A percentile compares a stretch with the other conserved stretches of the same genome.
Conservation (phyloP, 73 alveolate genomes). For the Paramecium biaurelia region DNA sequence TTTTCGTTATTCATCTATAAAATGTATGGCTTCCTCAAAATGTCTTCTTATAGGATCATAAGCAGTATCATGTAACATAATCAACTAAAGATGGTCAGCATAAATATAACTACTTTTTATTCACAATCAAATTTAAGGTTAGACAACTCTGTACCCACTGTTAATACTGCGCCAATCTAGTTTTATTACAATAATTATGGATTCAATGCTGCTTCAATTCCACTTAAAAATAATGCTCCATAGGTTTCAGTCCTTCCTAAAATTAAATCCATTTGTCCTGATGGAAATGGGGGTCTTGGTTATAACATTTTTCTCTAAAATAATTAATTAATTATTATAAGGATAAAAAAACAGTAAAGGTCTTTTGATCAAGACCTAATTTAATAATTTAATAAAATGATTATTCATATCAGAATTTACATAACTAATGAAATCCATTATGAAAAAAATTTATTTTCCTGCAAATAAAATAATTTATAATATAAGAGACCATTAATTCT, state of each 20-base stretch:
- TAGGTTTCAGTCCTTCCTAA: not conserved
- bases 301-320: not conserved
- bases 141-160: conserved; percentile 6
- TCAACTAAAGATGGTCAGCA: not conserved
- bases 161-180: not conserved
- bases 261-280: conserved; percentile 1
- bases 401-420: not conserved
- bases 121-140: not conserved
- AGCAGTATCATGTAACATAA: conserved; percentile 4
- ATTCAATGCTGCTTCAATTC: not conserved
- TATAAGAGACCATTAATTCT: not conserved
- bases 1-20: conserved; percentile 3
- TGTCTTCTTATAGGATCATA: not conserved
- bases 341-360: not conserved
- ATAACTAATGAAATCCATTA: not conserved
- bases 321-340: not conserved
- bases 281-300: conserved; percentile 5
- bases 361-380: not conserved
- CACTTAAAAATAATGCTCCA: not conserved
- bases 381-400: not conserved
- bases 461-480: too few relatives aligned
- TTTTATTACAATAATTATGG: not conserved
- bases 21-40: not conserved
- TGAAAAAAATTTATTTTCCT: not conserved
- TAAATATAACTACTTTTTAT: not conserved